Evolutionary conservation across 2,329 filamentous ascomycete genomes (phyloP), one percentile per base, ranked within the genome.

Genomic region (Phialophora macrospora): DNA sequence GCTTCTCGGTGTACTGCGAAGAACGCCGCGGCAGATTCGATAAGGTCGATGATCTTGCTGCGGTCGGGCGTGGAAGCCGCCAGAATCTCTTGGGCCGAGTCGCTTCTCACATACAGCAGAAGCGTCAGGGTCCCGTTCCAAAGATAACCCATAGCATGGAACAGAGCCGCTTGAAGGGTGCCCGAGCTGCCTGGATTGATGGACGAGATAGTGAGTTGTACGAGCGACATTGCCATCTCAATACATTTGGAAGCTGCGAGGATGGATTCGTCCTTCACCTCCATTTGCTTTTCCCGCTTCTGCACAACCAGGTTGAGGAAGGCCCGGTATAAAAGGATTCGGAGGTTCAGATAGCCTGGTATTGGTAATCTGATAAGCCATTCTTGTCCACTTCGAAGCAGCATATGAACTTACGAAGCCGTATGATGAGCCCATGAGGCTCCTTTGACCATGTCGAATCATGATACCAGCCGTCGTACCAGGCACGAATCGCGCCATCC

Each of bases 41-140:
- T 48, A 4, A 30, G 24, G 12, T 49, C 20, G 56, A 59, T 32
- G 12, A 59, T 24, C 22, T 30, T 30, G 49, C 22, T 62, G 17
- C 11, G 24, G 14, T 28, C 14, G 5, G 22, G 26, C 32, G 55
- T n/a, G 22, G n/a, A 44, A 24, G 32, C 26, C 6, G n/a, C 20
- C 49, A 62, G 24, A 3, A 11, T 17, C 11, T 20, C 11, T 24
- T 56, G 60, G 14, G 38, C 38, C 20, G 49, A 51, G 11, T 17
- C 49, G 44, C 22, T 44, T n/a, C 26, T 56, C 17, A 54, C 65
- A 46, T 56, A 64, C 12, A 67, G 52, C n/a, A 67, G 52, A 26
- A 56, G 61, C n/a, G 65, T 67, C 5, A 67, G 44, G 3, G 28
- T 28, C 0, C 55, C 65, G 34, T 67, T 67, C 65, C 65, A 67